Base-by-base conservation (phyloP, 441 rosid species). In the Pelargonium australe region DNA sequence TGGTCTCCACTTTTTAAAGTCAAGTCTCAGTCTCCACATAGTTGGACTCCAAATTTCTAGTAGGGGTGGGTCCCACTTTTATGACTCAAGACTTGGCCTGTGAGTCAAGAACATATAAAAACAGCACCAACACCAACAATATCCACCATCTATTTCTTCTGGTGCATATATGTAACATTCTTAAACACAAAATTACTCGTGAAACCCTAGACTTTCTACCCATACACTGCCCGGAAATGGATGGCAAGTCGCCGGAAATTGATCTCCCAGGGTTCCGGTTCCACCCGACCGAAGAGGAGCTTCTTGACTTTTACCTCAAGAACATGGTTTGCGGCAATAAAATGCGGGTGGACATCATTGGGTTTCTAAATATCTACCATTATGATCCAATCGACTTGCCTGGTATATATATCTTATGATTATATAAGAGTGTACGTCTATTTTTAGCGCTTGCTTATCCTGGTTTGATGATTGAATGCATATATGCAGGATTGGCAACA, bases 261-360 rank as follows among this genome's bases (percentile, higher is more conserved):
- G 84, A 81, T 17, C 94, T 94, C 68, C 99, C 99, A 0, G 99
- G 97, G n/a, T 89, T 94, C 70, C 81, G 97, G 14, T 94, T 94
- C 85, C 97, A 94, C 70, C 98, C 98, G 0, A 94, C 97, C 0
- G 99, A 94, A 74, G 92, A 89, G 20, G 99, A 94, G 70, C 91
- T 94, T 57, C 89, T 94, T 16, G 86, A 84, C 68, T 94, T 91
- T 80, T 94, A 94, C 75, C 95, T 94, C 66, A 88, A 76, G 70
- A 94, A 82, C 83, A 81, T 76, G 82, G 78, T 94, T 69, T 85
- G 69, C n/a, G 88, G 87, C 7, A 85, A 82, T 53, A 80, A 7
- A 69, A 41, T 79, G n/a, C 78, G 72, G 28, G 73, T 72, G 1
- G 88, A 89, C 57, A 77, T 91, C 37, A 94, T 94, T 43, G 84